Evolutionary conservation across 768 basidiomycete genomes (phyloP), one percentile per base, ranked within the genome.

Genomic region (Daedalea quercina): DNA sequence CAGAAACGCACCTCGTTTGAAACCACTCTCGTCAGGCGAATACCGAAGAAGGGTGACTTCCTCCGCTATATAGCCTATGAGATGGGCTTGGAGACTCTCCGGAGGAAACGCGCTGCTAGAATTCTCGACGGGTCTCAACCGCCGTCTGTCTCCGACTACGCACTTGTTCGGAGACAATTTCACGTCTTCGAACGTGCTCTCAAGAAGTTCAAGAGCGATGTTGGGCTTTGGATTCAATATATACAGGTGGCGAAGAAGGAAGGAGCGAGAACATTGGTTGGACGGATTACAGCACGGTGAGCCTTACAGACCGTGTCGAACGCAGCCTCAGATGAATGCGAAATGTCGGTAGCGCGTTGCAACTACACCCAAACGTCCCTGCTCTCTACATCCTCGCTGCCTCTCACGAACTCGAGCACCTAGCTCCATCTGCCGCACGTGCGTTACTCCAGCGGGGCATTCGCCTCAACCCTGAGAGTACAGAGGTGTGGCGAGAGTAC

Each of bases 21-120:
- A 72, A 85, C 80, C 0, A 79, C 86, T 1, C 80, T 97, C 44
- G 81, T 97, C 8, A 80, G 94, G 37, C 80, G 90, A 47, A 78
- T 90, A 33, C 84, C 91, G 3, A 84, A 87, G 68, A 94, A 94
- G 69, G 74, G 80, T 11, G 94, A 97, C 69, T 96, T 84, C 70
- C 70, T 95, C 65, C 85, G 90, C 25, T 97, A 97, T 73, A 85
- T 81, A n/a, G 78, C 87, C 3, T 96, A 94, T 66, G 92, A 94
- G 71, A 93, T 92, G 83, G 78, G 78, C 11, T 76, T 96, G 43
- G 94, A 96, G 66, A 79, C 83, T 34, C 69, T 96, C 59, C 74
- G 90, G 26, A 75, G 80, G 60, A 91, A 93, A 64, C 76, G 93
- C 50, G 76, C 78, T 25, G 78, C 84, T 58, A 76, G 90, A 31